Conservation (phyloP, 2,329 filamentous ascomycete genomes). For the Neodidymelliopsis sp. region DNA sequence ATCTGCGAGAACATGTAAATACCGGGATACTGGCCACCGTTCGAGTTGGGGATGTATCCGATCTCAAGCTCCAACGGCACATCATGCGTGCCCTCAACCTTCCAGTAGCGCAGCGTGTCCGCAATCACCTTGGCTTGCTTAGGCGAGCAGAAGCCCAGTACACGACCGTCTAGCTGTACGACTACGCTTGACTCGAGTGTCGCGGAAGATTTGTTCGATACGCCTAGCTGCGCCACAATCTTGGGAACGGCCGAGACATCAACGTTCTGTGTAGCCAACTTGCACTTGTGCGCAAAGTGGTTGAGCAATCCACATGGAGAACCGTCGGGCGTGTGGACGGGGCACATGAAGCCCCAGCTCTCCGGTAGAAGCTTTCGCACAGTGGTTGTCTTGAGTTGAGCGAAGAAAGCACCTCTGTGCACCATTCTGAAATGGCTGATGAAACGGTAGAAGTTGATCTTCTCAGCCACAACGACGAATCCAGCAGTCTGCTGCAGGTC, state of each 20-base stretch:
- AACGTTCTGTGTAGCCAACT: constrained; percentile 77
- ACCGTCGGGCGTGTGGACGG: constrained; percentile 97
- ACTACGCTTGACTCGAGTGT: constrained; percentile 84
- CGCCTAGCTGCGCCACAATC: constrained; percentile 79
- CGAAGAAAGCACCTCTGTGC: constrained; percentile 98
- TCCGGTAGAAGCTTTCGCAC: constrained; percentile 95
- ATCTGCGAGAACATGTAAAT: constrained; percentile 90
- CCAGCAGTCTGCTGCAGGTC: constrained; percentile 95
- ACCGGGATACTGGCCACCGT: constrained; percentile 93
- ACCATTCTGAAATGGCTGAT: constrained; percentile 99
- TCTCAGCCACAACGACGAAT: constrained; percentile 96
- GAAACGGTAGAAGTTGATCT: constrained; percentile 98
- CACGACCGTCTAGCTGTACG: constrained; percentile 87
- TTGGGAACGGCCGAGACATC: constrained; percentile 78
- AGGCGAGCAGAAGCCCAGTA: constrained; percentile 89
- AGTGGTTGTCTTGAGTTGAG: constrained; percentile 94
- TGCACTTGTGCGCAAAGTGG: constrained; percentile 94
- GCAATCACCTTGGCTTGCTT: constrained; percentile 81
- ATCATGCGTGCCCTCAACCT: constrained; percentile 83
- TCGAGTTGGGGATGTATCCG: constrained; percentile 86
- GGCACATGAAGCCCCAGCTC: constrained; percentile 97
- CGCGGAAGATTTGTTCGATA: constrained; percentile 77
- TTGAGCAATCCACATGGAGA: constrained; percentile 93
- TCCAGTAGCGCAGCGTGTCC: constrained; percentile 92
- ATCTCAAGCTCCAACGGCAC: constrained; percentile 88